Evolutionary conservation across 495 filamentous ascomycete genomes (phyloP).

Genomic region (Hypoxylon trugodes): DNA sequence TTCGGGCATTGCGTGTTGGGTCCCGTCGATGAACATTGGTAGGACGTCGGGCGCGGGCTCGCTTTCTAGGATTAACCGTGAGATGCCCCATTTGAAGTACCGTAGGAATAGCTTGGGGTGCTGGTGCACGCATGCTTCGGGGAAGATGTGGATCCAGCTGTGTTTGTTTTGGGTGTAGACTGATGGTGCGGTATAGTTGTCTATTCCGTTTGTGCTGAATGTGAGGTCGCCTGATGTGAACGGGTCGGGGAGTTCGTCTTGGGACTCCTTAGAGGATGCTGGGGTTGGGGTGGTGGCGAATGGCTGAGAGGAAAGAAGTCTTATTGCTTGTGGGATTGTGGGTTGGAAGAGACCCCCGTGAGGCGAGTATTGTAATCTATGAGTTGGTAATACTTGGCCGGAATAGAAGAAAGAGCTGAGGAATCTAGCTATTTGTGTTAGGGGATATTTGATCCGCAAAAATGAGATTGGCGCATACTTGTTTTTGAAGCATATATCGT

Average conservation of each 20-base stretch:
- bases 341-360: conserved; percentile 87
- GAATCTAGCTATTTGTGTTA: conserved; percentile 51
- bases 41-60: conserved; percentile 83
- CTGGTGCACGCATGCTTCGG: conserved; percentile 93
- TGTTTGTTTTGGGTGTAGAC: conserved; percentile 61
- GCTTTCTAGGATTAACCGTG: conserved; percentile 86
- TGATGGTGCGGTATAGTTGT: conserved; percentile 67
- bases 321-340: conserved; percentile 84
- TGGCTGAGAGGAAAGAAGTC: conserved; percentile 73
- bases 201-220: conserved; percentile 69
- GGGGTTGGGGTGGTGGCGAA: conserved; percentile 23
- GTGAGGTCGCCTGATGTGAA: conserved; percentile 65
- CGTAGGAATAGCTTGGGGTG: conserved; percentile 79
- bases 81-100: conserved; percentile 97
- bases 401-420: conserved; percentile 76
- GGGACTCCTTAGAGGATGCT: not conserved
- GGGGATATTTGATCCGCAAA: not conserved
- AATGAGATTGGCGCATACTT: conserved; percentile 52
- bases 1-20: conserved; percentile 86
- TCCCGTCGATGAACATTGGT: conserved; percentile 93
- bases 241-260: conserved; percentile 55
- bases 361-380: conserved; percentile 77
- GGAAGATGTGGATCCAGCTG: conserved; percentile 94
- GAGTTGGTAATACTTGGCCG: conserved; percentile 90
- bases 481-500: conserved; percentile 90